phyloP scores from a whole-genome alignment of 306 rosid genomes.

The Mucuna pruriens region DNA sequence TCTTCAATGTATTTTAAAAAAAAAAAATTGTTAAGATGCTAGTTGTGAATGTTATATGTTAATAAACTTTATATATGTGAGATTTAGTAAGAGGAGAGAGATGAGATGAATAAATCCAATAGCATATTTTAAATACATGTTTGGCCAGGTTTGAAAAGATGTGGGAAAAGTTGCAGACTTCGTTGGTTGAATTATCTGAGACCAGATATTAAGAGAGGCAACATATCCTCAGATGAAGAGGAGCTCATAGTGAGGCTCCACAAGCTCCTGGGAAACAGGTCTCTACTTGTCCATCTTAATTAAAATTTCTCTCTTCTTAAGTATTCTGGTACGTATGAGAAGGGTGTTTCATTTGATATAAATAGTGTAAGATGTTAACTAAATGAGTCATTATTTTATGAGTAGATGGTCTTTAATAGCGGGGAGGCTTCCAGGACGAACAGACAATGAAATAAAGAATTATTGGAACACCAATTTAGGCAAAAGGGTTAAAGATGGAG shows the following conservation, averaged over 20 bases:
- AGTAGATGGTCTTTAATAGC: slow-evolving; percentile 69
- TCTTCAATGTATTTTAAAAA: too few relatives aligned
- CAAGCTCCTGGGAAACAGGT: slow-evolving; percentile 65
- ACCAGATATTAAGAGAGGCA: slow-evolving; percentile 63
- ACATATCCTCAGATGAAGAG: slow-evolving; percentile 58
- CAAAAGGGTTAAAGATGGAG: slow-evolving; percentile 30
- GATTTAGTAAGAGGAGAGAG: too few relatives aligned
- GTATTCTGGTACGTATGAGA: background rate
- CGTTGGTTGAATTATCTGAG: slow-evolving; percentile 58
- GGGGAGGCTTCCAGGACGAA: slow-evolving; percentile 67
- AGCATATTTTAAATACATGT: background rate
- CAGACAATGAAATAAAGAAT: slow-evolving; percentile 75
- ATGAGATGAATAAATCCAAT: too few relatives aligned
- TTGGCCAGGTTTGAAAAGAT: slow-evolving; percentile 49
- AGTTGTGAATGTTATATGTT: too few relatives aligned
- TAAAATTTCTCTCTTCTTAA: too few relatives aligned
- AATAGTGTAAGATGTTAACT: background rate
- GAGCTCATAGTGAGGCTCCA: slow-evolving; percentile 65
- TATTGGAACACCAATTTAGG: slow-evolving; percentile 61
- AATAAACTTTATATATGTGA: too few relatives aligned
- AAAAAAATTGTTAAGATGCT: too few relatives aligned
- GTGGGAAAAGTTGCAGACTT: slow-evolving; percentile 62
- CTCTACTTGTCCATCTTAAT: background rate
- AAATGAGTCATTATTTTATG: background rate
- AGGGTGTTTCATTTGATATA: background rate